Evolutionary conservation across 805 yeast genomes (phyloP).

Genomic region (Pichia sporocuriosa): DNA sequence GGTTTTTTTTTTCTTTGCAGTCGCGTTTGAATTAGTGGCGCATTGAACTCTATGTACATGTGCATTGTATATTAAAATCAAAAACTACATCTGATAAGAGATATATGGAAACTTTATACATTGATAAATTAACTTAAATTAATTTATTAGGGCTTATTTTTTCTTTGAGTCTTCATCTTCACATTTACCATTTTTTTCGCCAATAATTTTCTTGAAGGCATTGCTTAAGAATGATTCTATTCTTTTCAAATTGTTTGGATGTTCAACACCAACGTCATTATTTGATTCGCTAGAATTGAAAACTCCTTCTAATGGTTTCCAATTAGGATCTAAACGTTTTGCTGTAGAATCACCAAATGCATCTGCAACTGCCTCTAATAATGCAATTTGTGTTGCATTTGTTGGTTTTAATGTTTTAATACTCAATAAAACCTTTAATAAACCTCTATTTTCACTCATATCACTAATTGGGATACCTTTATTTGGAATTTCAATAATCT

Average conservation of each 20-base stretch:
- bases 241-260: slow-evolving; percentile 45
- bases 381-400: slow-evolving; percentile 78
- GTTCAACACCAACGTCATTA: slow-evolving; percentile 20
- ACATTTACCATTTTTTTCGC: slow-evolving; percentile 21
- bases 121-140: too few species aligned
- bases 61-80: too few species aligned
- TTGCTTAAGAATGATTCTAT: slow-evolving; percentile 53
- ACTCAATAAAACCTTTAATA: slow-evolving; percentile 65
- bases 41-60: too few species aligned
- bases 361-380: slow-evolving; percentile 92
- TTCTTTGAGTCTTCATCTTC: slow-evolving; percentile 17
- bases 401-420: slow-evolving; percentile 69
- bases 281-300: not conserved
- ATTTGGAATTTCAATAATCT: slow-evolving; percentile 67
- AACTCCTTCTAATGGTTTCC: slow-evolving; percentile 31
- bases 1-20: too few species aligned
- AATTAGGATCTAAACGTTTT: slow-evolving; percentile 51
- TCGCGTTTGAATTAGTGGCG: too few species aligned
- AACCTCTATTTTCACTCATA: slow-evolving; percentile 50
- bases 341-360: slow-evolving; percentile 78
- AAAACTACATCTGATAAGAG: too few species aligned
- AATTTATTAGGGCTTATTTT: too few species aligned
- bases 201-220: slow-evolving; percentile 43
- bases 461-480: slow-evolving; percentile 72
- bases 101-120: too few species aligned